Conservation (phyloP, 2,329 filamentous ascomycete species). For the Aulographum hederae region DNA sequence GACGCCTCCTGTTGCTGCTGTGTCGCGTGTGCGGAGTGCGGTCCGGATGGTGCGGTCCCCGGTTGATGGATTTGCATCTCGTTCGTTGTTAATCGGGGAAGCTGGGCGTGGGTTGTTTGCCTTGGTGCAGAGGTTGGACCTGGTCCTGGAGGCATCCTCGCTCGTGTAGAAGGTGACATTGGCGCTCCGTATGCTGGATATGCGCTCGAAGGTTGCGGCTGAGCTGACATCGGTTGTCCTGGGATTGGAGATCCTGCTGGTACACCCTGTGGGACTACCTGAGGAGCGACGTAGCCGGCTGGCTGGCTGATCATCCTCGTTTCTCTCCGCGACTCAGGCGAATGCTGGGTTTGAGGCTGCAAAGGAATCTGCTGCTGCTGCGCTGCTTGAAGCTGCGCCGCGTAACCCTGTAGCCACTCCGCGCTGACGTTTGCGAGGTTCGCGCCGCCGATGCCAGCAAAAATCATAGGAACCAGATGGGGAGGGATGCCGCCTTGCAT, state of each 20-base stretch:
- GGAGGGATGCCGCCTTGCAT: constrained; percentile 32
- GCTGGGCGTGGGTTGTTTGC: constrained; percentile 25
- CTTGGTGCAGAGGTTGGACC: constrained; percentile 23
- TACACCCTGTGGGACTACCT: constrained; percentile 2
- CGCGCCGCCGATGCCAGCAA: constrained; percentile 31
- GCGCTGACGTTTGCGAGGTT: constrained; percentile 27
- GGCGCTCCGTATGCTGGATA: constrained; percentile 7
- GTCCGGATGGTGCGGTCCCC: constrained; percentile 13
- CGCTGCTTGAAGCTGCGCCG: constrained; percentile 23
- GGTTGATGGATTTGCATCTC: constrained; percentile 31
- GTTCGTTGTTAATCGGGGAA: constrained; percentile 32
- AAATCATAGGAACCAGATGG: constrained; percentile 33
- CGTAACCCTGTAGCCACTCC: constrained; percentile 32
- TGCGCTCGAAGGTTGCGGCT: background rate
- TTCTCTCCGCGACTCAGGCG: constrained; percentile 24
- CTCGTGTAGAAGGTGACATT: constrained; percentile 13
- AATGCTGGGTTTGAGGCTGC: constrained; percentile 10
- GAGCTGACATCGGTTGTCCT: background rate
- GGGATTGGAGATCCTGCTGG: background rate
- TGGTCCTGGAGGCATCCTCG: constrained; percentile 12
- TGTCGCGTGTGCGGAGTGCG: constrained; percentile 20
- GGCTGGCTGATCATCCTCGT: constrained; percentile 18
- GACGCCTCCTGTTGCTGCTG: constrained; percentile 34
- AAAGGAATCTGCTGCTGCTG: constrained; percentile 16
- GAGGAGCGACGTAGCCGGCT: constrained; percentile 13